Evolutionary conservation across 768 basidiomycete species (phyloP), one percentile per base, ranked within the genome.

Genomic region (Multifurca ochricompacta): DNA sequence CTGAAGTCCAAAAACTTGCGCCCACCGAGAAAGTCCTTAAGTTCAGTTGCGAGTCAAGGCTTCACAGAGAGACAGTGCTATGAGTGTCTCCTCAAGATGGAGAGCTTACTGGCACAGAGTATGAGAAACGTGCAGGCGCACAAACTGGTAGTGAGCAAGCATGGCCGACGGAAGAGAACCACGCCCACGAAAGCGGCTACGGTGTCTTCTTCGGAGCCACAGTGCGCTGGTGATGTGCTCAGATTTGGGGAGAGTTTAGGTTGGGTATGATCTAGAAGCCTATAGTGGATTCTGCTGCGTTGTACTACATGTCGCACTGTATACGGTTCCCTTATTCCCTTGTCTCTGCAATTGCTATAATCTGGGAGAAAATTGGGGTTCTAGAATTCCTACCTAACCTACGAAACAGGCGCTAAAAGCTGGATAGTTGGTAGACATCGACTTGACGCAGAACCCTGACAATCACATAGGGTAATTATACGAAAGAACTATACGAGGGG

Each of bases 61-160:
- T 86, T 79, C 66, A 75, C 75, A 2, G 87, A 90, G 62, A 77
- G 72, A 51, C 78, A 81, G 47, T 88, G 86, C 65, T 84, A 86
- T 58, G 75, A 81, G 45, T 82, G 80, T 62, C 74, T 91, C 40
- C 59, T 79, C 18, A 83, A 87, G 63, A 71, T 87, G 55, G 85
- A 90, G 63, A 67, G 63, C 31, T 71, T 84, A 68, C 67, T 91
- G 10, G 71, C 73, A 1, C 65, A 71, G 21, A 73, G 74, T 53
- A 66, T 87, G 39, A 63, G 71, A 18, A 68, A 68, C 6, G 61
- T 71, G 39, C 66, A 68, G 13, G 59, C 70, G 35, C 64, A 64
- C 47, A 72, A 68, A 56, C 49, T 61, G 13, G 59, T 63, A 4
- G 36, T 57, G 41, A 71, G 69, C 59, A 68, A 65, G 48, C 74